Evolutionary conservation across 2,329 filamentous ascomycete genomes (phyloP).

Genomic region (Lomentospora prolificans): DNA sequence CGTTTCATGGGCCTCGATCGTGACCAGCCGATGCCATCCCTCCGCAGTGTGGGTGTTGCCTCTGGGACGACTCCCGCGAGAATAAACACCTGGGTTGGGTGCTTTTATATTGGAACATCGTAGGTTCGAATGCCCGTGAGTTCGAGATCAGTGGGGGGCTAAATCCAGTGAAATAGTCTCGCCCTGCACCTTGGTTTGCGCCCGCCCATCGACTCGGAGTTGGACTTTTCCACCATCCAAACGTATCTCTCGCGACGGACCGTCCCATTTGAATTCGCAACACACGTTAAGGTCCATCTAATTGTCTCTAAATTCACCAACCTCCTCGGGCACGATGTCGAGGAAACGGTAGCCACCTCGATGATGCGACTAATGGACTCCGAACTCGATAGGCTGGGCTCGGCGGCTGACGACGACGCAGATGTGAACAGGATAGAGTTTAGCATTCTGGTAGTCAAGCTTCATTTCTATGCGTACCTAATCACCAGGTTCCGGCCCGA

Average conservation of each 20-base stretch:
- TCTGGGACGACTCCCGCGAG: constrained; percentile 15
- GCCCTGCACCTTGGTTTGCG: constrained; percentile 21
- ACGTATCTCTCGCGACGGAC: constrained; percentile 15
- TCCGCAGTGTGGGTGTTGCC: constrained; percentile 12
- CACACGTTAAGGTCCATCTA: constrained; percentile 17
- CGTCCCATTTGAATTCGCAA: constrained; percentile 16
- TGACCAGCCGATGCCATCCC: constrained; percentile 13
- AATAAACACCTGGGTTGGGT: constrained; percentile 20
- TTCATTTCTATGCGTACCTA: constrained; percentile 19
- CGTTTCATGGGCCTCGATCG: constrained; percentile 19
- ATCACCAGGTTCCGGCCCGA: constrained; percentile 15
- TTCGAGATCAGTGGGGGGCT: too few relatives aligned
- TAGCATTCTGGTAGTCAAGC: constrained; percentile 17
- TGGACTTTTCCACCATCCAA: constrained; percentile 17
- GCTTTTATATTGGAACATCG: constrained; percentile 20
- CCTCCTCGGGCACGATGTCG: constrained; percentile 17
- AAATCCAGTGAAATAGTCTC: too few relatives aligned
- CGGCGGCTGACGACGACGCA: constrained; percentile 16
- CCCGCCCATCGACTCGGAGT: constrained; percentile 16
- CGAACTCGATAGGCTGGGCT: constrained; percentile 17
- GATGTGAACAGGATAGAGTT: constrained; percentile 15
- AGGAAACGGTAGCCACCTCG: constrained; percentile 18
- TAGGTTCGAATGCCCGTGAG: too few relatives aligned
- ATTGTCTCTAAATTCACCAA: constrained; percentile 18
- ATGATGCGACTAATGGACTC: constrained; percentile 20